Evolutionary conservation across 2,329 filamentous ascomycete genomes (phyloP), one percentile per base, ranked within the genome.

Genomic region (Cordyceps cateniannulata): DNA sequence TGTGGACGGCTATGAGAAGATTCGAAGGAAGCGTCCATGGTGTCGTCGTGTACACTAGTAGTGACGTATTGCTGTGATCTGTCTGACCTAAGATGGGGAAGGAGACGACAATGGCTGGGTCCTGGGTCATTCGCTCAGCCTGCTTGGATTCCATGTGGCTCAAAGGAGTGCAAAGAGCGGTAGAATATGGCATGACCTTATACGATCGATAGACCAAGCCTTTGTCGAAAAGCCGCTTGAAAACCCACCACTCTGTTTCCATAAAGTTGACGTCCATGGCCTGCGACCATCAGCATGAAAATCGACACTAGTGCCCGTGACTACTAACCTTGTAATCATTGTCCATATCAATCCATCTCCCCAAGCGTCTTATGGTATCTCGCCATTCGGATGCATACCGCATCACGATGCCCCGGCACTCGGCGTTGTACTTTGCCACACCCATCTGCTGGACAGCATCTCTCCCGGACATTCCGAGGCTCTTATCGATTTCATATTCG

Each of bases 401-500:
- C 89, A 96, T 93, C 65, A 96, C 91, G 73, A 96, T 95, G 64
- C 89, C 85, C 65, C 86, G 83, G 75, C 91, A 96, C 76, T 95
- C 88, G 63, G 83, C 85, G 72, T 96, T 96, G 78, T 96, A 96
- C 69, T 88, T 87, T 64, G 83, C 88, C 64, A 96, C 85, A 54
- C 91, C 91, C 68, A 95, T 81, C 74, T 93, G 81, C 76, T 87
- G 83, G 45, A 96, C 91, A 8, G 90, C 90, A 66, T 91, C 88
- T 69, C 87, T 87, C 58, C 89, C 89, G 66, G 88, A 88, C 71
- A 95, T 90, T 42, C 88, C 88, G 63, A 93, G 81, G 76, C 91
- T 90, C 81, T 96, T 96, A 80, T 96, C 91, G 69, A 96, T 96
- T 76, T 96, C 91, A 73, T 93, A 89, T 77, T 96, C 91, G 66